Conservation (phyloP, 75 land plant genomes). For the Ceratopteris richardii region DNA sequence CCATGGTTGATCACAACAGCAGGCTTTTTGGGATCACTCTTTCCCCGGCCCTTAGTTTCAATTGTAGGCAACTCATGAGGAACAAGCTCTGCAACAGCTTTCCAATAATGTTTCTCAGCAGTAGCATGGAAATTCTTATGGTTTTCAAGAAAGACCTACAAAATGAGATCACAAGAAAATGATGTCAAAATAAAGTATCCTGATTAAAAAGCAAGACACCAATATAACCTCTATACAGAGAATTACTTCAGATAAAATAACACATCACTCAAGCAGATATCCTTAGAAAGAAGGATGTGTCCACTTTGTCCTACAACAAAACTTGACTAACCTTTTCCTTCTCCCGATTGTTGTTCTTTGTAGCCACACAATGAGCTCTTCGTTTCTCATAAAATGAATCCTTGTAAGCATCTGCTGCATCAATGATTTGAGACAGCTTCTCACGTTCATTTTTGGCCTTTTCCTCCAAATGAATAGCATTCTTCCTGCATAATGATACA, state of each 20-base stretch:
- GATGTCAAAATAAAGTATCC: neutral
- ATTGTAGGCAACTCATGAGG: conserved; percentile 25
- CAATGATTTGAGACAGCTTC: conserved; percentile 16
- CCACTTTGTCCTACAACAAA: no score
- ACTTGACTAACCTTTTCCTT: conserved; percentile 22
- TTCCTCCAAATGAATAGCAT: conserved; percentile 17
- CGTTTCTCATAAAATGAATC: conserved; percentile 12
- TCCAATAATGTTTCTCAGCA: conserved; percentile 33
- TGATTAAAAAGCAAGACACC: neutral
- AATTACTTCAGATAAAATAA: neutral
- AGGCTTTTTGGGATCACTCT: conserved; percentile 12
- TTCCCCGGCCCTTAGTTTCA: conserved; percentile 14
- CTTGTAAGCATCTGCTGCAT: conserved; percentile 25
- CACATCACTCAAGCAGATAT: neutral
- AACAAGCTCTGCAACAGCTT: conserved; percentile 25
- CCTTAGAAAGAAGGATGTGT: neutral
- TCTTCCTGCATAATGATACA: conserved; percentile 15
- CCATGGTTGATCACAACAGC: conserved; percentile 19
- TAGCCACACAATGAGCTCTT: conserved; percentile 2
- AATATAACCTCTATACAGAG: neutral
- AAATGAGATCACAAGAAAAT: no score
- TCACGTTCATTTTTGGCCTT: conserved; percentile 14
- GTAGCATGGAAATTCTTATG: conserved; percentile 23
- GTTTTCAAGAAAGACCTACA: conserved; percentile 24
- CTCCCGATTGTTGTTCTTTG: conserved; percentile 20